Percentiles rank a stretch among this genome's conserved stretches.
phyloP scores from a whole-genome alignment of 1,284 basidiomycete species.

The Ustilago shanxiensis region DNA sequence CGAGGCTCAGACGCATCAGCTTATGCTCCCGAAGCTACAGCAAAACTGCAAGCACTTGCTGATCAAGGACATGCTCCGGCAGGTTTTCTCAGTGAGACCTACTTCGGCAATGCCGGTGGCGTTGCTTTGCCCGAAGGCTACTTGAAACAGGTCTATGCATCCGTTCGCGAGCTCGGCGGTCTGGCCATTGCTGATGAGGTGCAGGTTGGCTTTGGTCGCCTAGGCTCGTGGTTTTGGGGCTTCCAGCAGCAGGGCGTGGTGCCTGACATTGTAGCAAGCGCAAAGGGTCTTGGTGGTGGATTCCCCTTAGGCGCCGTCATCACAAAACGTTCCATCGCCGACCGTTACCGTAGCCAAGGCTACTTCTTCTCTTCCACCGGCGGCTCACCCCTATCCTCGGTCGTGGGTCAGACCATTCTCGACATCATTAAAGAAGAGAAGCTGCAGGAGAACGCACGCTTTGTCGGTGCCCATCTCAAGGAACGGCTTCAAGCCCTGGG shows the following conservation, averaged over 20 bases:
- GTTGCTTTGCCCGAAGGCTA: background rate
- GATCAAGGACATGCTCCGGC: background rate
- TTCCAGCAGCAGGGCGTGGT: background rate
- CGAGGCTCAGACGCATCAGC: background rate
- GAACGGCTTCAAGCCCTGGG: background rate
- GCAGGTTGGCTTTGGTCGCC: background rate
- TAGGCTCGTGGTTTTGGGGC: background rate
- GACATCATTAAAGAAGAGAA: background rate
- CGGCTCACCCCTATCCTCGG: background rate
- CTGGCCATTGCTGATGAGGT: background rate
- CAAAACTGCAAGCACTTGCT: background rate
- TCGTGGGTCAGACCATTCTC: background rate
- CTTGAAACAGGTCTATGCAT: background rate
- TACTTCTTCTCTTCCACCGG: slow-evolving; percentile 1
- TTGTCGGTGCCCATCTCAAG: background rate
- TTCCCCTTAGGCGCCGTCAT: background rate
- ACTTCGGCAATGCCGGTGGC: background rate
- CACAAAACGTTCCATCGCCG: slow-evolving; percentile 1
- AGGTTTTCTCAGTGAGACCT: background rate
- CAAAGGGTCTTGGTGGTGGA: background rate
- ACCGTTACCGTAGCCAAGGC: background rate
- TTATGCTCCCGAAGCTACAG: background rate
- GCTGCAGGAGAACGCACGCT: background rate
- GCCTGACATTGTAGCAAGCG: background rate
- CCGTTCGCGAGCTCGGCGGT: background rate